Evolutionary conservation across 2,329 filamentous ascomycete genomes (phyloP).

Genomic region (Fusarium continuum): DNA sequence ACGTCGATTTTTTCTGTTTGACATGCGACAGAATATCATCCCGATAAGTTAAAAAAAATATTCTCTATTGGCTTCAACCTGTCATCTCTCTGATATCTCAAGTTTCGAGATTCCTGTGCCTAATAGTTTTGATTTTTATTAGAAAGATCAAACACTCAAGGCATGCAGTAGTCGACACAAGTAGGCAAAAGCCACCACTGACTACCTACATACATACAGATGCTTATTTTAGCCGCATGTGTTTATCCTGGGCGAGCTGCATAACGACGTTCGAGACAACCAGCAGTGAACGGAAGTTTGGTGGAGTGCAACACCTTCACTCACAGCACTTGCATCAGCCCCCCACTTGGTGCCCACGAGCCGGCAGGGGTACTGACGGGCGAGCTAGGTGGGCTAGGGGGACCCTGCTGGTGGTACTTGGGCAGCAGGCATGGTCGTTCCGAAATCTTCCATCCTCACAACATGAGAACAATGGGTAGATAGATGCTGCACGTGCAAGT

Average conservation of each 20-base stretch:
- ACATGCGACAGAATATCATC: constrained; percentile 7
- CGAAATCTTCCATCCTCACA: constrained; percentile 36
- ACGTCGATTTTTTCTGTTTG: background rate
- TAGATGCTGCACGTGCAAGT: background rate
- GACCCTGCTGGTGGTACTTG: constrained; percentile 14
- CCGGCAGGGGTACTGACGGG: constrained; percentile 34
- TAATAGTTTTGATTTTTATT: constrained; percentile 31
- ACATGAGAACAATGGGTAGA: background rate
- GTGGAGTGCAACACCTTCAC: constrained; percentile 27
- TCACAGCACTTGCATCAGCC: constrained; percentile 43
- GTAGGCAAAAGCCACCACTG: constrained; percentile 30
- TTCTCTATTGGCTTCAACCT: background rate
- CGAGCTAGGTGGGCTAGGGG: constrained; percentile 8
- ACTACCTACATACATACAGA: constrained; percentile 35
- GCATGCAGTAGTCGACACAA: constrained; percentile 19
- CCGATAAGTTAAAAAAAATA: background rate
- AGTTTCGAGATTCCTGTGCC: background rate
- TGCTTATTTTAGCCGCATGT: constrained; percentile 44
- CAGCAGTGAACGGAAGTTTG: constrained; percentile 23
- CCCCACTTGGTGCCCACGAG: constrained; percentile 41
- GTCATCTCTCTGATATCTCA: background rate
- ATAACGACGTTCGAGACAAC: constrained; percentile 34
- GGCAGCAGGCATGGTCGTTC: constrained; percentile 29
- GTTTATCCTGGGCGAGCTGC: constrained; percentile 24
- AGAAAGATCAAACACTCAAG: constrained; percentile 40